Evolutionary conservation across 352 stramenopile species (phyloP).

Genomic region (Phytophthora litchii): DNA sequence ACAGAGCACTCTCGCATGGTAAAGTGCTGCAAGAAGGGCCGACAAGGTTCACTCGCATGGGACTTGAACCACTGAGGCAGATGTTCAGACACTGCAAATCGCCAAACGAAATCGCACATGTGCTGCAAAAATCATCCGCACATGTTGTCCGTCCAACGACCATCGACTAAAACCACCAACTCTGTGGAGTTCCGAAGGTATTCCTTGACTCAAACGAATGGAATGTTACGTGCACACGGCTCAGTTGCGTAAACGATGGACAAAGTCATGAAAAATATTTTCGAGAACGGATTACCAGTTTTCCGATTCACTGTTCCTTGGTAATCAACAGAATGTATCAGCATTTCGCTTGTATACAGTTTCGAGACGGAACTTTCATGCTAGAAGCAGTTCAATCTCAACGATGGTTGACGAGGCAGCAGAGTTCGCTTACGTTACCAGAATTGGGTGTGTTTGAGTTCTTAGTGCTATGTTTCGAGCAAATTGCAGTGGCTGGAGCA

Average conservation of each 20-base stretch:
- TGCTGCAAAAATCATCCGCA: too few relatives aligned
- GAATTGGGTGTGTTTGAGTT: constrained; percentile 36
- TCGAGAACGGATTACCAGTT: not conserved
- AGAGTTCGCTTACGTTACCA: constrained; percentile 17
- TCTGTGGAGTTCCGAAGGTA: too few relatives aligned
- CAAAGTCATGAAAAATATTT: not conserved
- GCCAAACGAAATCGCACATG: not conserved
- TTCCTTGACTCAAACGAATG: too few relatives aligned
- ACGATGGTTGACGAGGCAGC: constrained; percentile 25
- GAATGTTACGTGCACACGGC: too few relatives aligned
- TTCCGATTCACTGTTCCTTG: not conserved
- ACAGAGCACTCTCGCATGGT: constrained; percentile 6
- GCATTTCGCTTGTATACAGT: not conserved
- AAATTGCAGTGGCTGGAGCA: constrained; percentile 31
- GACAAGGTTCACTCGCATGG: constrained; percentile 12
- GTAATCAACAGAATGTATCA: constrained; percentile 8
- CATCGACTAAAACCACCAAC: too few relatives aligned
- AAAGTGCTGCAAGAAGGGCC: constrained; percentile 1
- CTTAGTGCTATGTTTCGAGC: constrained; percentile 35
- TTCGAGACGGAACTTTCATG: not conserved
- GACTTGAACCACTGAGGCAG: not conserved
- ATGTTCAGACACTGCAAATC: constrained; percentile 16
- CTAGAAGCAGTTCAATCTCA: constrained; percentile 15
- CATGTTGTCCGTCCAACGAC: too few relatives aligned
- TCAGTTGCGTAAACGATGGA: not conserved